A percentile compares a stretch with the other conserved stretches of the same genome.
phyloP scores from a whole-genome alignment of 176 grass and related monocot genomes.

The Eleusine coracana region DNA sequence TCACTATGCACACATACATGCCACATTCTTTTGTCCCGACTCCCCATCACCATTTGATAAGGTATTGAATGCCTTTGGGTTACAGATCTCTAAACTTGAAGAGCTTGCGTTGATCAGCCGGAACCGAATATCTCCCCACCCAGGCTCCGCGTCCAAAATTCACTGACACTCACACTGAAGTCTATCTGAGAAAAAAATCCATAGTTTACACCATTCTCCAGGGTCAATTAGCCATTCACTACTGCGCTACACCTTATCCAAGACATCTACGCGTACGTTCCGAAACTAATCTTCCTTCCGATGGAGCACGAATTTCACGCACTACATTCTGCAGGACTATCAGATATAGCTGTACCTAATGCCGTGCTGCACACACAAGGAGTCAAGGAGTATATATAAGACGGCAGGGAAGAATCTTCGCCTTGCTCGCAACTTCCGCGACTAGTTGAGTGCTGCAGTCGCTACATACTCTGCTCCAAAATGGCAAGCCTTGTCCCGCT shows the following conservation, averaged over 20 bases:
- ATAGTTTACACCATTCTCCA: neutral
- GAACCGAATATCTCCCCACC: neutral
- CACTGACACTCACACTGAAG: slow-evolving; percentile 4
- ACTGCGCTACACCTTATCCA: neutral
- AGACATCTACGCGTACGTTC: slow-evolving; percentile 3
- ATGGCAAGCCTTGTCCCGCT: slow-evolving; percentile 18
- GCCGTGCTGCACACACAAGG: neutral
- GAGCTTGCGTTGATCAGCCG: slow-evolving; percentile 39
- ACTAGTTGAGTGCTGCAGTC: slow-evolving; percentile 7
- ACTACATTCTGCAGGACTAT: neutral
- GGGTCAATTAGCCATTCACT: slow-evolving; percentile 9
- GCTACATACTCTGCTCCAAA: neutral
- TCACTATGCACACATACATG: neutral
- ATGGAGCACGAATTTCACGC: neutral
- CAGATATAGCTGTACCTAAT: neutral
- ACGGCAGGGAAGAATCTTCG: neutral
- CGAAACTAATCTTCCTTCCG: neutral
- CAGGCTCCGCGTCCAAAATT: slow-evolving; percentile 25
- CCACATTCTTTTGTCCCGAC: neutral
- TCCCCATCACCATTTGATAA: neutral
- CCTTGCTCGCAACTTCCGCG: slow-evolving; percentile 32
- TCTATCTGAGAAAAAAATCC: neutral
- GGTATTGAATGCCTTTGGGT: neutral
- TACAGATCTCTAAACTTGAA: slow-evolving; percentile 29
- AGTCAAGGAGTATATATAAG: neutral